phyloP scores from a whole-genome alignment of 2,329 filamentous ascomycete genomes.

The Pseudogymnoascus sp. region DNA sequence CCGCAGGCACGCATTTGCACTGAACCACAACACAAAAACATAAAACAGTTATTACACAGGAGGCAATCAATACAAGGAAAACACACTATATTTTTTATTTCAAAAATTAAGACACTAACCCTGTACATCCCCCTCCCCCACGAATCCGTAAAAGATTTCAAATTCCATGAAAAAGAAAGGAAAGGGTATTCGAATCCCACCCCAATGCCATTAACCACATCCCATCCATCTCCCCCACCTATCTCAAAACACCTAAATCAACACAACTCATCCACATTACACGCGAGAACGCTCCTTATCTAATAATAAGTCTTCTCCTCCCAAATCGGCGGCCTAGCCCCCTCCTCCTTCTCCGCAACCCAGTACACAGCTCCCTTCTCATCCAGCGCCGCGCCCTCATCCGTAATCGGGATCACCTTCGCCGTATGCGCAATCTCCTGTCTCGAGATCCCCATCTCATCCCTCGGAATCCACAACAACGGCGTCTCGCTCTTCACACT shows the following conservation, averaged over 20 bases:
- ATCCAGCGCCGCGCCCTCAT: conserved; percentile 63
- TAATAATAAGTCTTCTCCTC: conserved; percentile 38
- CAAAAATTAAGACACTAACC: too few relatives aligned
- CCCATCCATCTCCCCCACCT: too few relatives aligned
- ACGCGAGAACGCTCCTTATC: not conserved
- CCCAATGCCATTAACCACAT: too few relatives aligned
- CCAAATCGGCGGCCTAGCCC: conserved; percentile 49
- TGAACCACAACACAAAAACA: too few relatives aligned
- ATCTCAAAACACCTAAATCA: not conserved
- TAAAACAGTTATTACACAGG: too few relatives aligned
- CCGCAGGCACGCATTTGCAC: too few relatives aligned
- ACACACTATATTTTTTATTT: too few relatives aligned
- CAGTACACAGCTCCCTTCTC: conserved; percentile 60
- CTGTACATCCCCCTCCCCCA: too few relatives aligned
- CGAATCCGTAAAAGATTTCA: too few relatives aligned
- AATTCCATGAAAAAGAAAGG: too few relatives aligned
- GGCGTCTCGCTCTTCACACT: conserved; percentile 54
- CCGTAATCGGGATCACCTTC: conserved; percentile 68
- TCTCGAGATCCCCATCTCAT: conserved; percentile 62
- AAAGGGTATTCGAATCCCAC: too few relatives aligned
- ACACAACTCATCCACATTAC: not conserved
- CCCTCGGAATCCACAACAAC: conserved; percentile 77
- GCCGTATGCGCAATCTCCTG: conserved; percentile 69
- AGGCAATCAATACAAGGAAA: too few relatives aligned
- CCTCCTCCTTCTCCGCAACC: conserved; percentile 36